Conservation (phyloP, 139 green algal species). For the Ettlia oleoabundans region DNA sequence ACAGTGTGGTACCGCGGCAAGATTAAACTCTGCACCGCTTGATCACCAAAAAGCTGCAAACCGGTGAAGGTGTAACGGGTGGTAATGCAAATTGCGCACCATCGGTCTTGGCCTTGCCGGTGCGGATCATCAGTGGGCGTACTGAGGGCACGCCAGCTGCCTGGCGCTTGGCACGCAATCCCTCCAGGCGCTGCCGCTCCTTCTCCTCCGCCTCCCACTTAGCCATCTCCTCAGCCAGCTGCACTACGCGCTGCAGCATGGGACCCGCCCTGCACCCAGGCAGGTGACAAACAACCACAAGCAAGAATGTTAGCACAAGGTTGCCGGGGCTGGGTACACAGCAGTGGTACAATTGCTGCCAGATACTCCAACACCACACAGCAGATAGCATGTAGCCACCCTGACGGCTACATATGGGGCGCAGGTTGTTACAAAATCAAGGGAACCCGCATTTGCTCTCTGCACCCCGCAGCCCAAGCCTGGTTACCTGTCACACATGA, state of each 20-base stretch:
- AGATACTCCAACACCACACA: not conserved
- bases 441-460: too few species aligned
- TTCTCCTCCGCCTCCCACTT: constrained; percentile 42
- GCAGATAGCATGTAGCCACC: too few species aligned
- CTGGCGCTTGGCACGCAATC: not conserved
- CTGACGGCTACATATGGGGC: too few species aligned
- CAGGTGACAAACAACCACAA: not conserved
- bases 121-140: constrained; percentile 58
- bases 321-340: not conserved
- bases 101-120: constrained; percentile 48
- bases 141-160: not conserved
- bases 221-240: constrained; percentile 29
- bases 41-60: too few species aligned
- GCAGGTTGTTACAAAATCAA: too few species aligned
- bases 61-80: too few species aligned
- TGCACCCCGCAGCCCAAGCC: not conserved
- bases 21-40: too few species aligned
- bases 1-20: too few species aligned
- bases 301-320: not conserved
- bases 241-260: constrained; percentile 38
- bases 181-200: constrained; percentile 24
- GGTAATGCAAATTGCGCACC: too few species aligned
- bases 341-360: not conserved
- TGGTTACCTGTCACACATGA: constrained; percentile 44
- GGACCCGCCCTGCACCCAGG: constrained; percentile 14